Conservation (phyloP, 768 basidiomycete species). For the Hygrophoropsis aurantiaca region DNA sequence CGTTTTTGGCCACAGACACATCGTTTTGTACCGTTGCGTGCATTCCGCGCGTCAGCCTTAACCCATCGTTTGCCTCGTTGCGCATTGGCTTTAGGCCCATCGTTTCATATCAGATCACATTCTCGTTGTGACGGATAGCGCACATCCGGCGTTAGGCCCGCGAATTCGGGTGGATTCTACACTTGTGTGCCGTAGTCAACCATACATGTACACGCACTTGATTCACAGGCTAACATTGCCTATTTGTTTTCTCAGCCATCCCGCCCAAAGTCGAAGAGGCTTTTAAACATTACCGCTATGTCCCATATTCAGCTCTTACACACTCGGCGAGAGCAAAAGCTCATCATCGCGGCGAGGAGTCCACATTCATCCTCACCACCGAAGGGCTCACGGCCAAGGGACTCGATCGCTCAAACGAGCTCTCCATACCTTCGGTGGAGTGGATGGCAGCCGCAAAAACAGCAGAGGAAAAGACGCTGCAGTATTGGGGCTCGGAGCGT, state of each 20-base stretch:
- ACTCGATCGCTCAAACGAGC: not conserved
- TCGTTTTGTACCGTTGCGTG: no score
- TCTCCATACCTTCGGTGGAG: not conserved
- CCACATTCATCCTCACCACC: not conserved
- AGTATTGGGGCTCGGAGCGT: not conserved
- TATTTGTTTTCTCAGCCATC: conserved; percentile 12
- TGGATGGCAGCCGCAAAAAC: not conserved
- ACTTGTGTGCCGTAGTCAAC: not conserved
- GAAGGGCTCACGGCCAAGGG: not conserved
- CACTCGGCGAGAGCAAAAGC: conserved; percentile 10
- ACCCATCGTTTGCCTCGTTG: no score
- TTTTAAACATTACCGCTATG: conserved; percentile 14
- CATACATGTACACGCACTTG: not conserved
- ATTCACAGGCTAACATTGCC: not conserved
- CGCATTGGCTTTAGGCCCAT: not conserved
- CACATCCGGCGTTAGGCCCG: no score
- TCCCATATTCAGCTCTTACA: conserved; percentile 22
- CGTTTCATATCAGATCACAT: no score
- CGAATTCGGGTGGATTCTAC: no score
- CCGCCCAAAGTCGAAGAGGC: conserved; percentile 17
- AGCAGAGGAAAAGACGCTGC: not conserved
- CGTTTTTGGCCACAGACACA: no score
- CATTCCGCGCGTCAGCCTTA: no score
- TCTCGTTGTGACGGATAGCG: no score
- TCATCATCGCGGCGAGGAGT: conserved; percentile 4